Evolutionary conservation across 2,329 filamentous ascomycete species (phyloP).

Genomic region (Nemania sp.): DNA sequence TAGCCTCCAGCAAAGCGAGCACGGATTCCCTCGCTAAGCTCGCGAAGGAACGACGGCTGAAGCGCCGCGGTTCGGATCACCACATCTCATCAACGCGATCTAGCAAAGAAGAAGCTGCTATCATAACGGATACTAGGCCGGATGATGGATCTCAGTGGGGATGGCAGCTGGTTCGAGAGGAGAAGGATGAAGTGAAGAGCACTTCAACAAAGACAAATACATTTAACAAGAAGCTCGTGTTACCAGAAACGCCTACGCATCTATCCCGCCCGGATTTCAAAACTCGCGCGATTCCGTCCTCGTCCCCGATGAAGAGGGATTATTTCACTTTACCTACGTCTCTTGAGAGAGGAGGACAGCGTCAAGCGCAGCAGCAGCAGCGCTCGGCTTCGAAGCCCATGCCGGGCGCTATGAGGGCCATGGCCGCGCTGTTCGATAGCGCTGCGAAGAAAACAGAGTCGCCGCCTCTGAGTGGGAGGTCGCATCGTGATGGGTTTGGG

Average conservation of each 20-base stretch:
- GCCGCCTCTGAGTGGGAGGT: constrained; percentile 21
- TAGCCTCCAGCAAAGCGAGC: constrained; percentile 31
- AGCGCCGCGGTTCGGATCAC: constrained; percentile 24
- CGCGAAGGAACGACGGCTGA: constrained; percentile 32
- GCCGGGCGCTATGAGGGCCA: constrained; percentile 49
- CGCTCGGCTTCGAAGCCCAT: constrained; percentile 34
- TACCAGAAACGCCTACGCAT: constrained; percentile 22
- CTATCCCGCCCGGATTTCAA: background rate
- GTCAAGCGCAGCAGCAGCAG: constrained; percentile 13
- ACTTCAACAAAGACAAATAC: constrained; percentile 18
- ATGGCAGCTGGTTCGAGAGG: constrained; percentile 18
- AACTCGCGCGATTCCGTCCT: too few relatives aligned
- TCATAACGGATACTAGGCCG: constrained; percentile 1
- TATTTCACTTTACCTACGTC: too few relatives aligned
- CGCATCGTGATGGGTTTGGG: too few relatives aligned
- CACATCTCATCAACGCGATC: constrained; percentile 12
- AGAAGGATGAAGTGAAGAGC: constrained; percentile 9
- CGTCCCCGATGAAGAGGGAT: too few relatives aligned
- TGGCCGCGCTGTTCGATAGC: constrained; percentile 57
- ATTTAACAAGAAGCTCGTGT: constrained; percentile 22
- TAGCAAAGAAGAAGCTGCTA: constrained; percentile 22
- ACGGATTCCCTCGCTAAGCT: constrained; percentile 30
- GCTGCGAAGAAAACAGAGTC: constrained; percentile 37
- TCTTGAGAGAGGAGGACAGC: too few relatives aligned
- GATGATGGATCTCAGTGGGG: constrained; percentile 30